Conservation (phyloP, 805 yeast genomes). For the Wickerhamiella dianesei region DNA sequence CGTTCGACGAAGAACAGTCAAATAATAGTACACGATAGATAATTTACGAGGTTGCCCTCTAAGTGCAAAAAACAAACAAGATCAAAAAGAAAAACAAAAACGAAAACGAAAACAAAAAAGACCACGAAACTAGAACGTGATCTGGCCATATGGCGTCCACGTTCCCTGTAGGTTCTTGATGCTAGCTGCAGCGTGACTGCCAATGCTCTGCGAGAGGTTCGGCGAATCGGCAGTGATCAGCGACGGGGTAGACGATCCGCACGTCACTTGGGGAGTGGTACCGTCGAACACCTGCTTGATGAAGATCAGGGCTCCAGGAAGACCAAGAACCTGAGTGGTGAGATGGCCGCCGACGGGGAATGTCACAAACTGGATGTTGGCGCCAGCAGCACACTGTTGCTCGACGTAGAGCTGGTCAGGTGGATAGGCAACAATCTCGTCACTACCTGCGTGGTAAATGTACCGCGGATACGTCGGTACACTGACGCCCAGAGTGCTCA, state of each 20-base stretch:
- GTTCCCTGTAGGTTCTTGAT: constrained; percentile 1
- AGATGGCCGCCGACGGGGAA: constrained; percentile 6
- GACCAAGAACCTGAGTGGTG: constrained; percentile 4
- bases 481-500: constrained; percentile 8
- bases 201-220: constrained; percentile 1
- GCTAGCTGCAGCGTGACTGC: neutral
- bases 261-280: constrained; percentile 1
- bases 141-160: constrained; percentile 4
- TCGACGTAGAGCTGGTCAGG: constrained; percentile 10
- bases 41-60: neutral
- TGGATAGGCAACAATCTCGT: constrained; percentile 16
- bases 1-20: no score
- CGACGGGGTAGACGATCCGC: constrained; percentile 2
- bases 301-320: constrained; percentile 12
- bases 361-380: constrained; percentile 6
- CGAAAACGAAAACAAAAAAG: no score
- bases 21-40: neutral
- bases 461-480: constrained; percentile 16
- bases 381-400: constrained; percentile 9
- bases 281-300: constrained; percentile 3
- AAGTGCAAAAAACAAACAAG: no score
- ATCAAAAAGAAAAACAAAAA: no score
- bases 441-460: constrained; percentile 18
- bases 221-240: constrained; percentile 2
- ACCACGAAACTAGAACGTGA: neutral